Evolutionary conservation across 1,139 yeast species (phyloP).

Genomic region (Yamadazyma diospyri): DNA sequence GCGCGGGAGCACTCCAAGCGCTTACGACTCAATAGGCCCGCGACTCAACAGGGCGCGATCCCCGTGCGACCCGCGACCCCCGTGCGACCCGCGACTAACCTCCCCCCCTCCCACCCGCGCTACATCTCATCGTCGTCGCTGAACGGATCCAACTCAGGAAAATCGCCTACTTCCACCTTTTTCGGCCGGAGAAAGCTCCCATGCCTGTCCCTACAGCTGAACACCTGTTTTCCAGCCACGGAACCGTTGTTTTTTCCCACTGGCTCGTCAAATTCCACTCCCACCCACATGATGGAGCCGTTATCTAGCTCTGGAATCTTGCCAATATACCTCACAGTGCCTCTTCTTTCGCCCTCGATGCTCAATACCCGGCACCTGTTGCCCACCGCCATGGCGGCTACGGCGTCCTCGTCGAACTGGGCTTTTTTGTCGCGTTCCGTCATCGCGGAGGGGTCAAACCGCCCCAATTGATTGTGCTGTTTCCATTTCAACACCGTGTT

Average conservation of each 20-base stretch:
- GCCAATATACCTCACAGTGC: conserved; percentile 67
- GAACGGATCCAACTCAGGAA: conserved; percentile 43
- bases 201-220: conserved; percentile 35
- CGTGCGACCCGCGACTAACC: too few relatives aligned
- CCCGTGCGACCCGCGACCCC: too few relatives aligned
- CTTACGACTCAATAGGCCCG: too few relatives aligned
- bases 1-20: too few relatives aligned
- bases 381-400: conserved; percentile 26
- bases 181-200: conserved; percentile 52
- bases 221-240: conserved; percentile 31
- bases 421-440: conserved; percentile 18
- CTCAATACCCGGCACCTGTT: conserved; percentile 40
- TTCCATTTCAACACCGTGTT: conserved; percentile 80
- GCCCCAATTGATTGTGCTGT: conserved; percentile 58
- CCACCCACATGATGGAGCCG: conserved; percentile 44
- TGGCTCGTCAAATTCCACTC: conserved; percentile 49
- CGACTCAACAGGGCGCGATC: too few relatives aligned
- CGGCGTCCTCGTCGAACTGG: conserved; percentile 17
- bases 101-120: too few relatives aligned
- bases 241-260: conserved; percentile 44
- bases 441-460: conserved; percentile 60
- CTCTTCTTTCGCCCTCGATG: conserved; percentile 58
- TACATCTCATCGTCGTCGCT: conserved; percentile 16
- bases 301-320: conserved; percentile 54
- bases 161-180: conserved; percentile 52